Conservation (phyloP, 225 moss, liverwort and hornwort species). For the Anthoceros angustus region DNA sequence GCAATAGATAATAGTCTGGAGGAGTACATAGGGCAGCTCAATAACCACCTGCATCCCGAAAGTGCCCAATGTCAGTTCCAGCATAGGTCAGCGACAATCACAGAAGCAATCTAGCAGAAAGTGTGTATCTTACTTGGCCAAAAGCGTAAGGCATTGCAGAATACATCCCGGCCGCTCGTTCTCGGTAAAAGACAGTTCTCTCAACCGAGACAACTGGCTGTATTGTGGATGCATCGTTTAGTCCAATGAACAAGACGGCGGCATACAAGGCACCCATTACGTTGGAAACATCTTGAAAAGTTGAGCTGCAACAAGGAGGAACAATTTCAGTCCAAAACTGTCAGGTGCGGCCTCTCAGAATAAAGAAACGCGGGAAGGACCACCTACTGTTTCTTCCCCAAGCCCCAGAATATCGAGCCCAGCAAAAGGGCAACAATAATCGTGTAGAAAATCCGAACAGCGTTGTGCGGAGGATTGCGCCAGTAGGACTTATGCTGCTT, state of each 20-base stretch:
- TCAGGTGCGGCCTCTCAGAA: no score
- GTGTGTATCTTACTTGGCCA: no score
- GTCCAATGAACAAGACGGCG: conserved; percentile 27
- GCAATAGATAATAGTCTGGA: conserved; percentile 21
- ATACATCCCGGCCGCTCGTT: conserved; percentile 34
- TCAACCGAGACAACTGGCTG: conserved; percentile 27
- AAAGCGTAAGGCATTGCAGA: conserved; percentile 25
- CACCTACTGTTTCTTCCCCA: conserved; percentile 57
- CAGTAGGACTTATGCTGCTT: conserved; percentile 75
- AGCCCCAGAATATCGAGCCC: conserved; percentile 80
- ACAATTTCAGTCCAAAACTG: no score
- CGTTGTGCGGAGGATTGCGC: conserved; percentile 90
- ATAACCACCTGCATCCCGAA: conserved; percentile 17
- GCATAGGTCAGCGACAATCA: no score
- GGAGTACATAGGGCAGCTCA: conserved; percentile 22
- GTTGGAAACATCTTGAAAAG: conserved; percentile 20
- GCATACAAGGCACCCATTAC: conserved; percentile 32
- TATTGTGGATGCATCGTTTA: conserved; percentile 24
- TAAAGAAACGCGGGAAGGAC: no score
- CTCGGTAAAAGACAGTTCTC: conserved; percentile 23
- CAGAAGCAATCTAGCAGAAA: conserved; percentile 9
- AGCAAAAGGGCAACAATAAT: conserved; percentile 58
- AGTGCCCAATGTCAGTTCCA: no score
- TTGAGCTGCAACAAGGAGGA: no score
- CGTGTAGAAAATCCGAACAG: conserved; percentile 70